Base-by-base conservation (phyloP, 2,329 filamentous ascomycete species). In the Diaporthe citri region DNA sequence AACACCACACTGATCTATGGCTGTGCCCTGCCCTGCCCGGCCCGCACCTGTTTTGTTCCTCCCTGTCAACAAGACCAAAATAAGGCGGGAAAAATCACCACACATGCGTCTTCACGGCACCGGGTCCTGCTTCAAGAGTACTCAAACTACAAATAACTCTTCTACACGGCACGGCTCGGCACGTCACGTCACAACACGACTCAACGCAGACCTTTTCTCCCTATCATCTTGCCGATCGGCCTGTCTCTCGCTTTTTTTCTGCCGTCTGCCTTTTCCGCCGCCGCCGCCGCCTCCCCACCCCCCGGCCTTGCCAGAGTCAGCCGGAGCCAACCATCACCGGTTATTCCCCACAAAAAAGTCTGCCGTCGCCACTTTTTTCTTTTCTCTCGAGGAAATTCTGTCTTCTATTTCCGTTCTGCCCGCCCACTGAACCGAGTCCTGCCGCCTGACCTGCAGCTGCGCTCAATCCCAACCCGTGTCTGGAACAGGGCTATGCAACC, bases 321-420 rank as follows among this genome's bases (percentile, higher is more conserved):
- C 48, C 46, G 51, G 43, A 72, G 34, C 70, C 70, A 72, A 62
- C 70, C 70, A 52, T 31, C 25, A 46, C n/a, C 46, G 3, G 4
- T 31, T 28, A 3, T 17, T 43, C 57, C 57, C 70, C 70, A 72
- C 70, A 72, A 72, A 72, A 72, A 72, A 72, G 70, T 72, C 70
- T 72, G 70, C 70, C 28, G 70, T 59, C 46, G 46, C 70, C 70
- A 72, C 60, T 76, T 75, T 73, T 59, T 31, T 56, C 36, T 48
- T 70, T 66, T 31, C 41, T 39, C 55, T 56, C 39, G 20, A 60
- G 59, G 39, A 46, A 28, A 43, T 31, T 70, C 39, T 36, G 28
- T 52, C 46, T 39, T 67, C 62, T 52, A 67, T 67, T 71, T 41
- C 67, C 60, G 55, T 39, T 59, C 67, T 74, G 39, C n/a, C 72